Conservation (phyloP, 306 rosid species). For the Cyamopsis tetragonoloba region DNA sequence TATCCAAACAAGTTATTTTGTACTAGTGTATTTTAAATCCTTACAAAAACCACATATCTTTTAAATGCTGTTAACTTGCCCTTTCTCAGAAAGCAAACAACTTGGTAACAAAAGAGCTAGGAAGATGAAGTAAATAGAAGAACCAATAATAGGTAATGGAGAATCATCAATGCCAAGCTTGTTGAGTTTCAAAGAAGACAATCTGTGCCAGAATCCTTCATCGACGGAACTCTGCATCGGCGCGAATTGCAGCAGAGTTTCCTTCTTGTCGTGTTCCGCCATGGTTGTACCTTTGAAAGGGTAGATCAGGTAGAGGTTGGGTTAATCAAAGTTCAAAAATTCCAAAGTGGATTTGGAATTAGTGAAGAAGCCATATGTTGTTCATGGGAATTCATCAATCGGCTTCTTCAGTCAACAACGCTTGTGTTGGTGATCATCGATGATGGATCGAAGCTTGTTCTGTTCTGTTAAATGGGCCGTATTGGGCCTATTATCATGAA, state of each 20-base stretch:
- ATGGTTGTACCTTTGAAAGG: conserved; percentile 16
- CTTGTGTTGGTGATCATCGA: neutral
- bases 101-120: neutral
- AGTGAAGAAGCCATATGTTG: neutral
- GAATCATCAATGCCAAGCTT: conserved; percentile 96
- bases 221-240: conserved; percentile 85
- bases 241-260: conserved; percentile 68
- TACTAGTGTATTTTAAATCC: too few species aligned
- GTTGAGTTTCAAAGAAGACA: conserved; percentile 91
- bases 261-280: conserved; percentile 30
- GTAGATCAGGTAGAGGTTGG: neutral
- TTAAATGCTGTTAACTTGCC: neutral
- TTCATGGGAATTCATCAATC: neutral
- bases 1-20: too few species aligned
- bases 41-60: too few species aligned
- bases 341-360: neutral
- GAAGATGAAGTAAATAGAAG: neutral
- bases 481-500: neutral
- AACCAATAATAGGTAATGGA: conserved; percentile 74
- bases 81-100: neutral
- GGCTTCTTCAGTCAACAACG: conserved; percentile 3
- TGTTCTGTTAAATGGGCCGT: neutral
- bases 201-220: conserved; percentile 94
- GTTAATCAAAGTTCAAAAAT: neutral
- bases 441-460: neutral